Evolutionary conservation across 352 stramenopile genomes (phyloP).

Genomic region (Phytopythium cucurbitacearum): DNA sequence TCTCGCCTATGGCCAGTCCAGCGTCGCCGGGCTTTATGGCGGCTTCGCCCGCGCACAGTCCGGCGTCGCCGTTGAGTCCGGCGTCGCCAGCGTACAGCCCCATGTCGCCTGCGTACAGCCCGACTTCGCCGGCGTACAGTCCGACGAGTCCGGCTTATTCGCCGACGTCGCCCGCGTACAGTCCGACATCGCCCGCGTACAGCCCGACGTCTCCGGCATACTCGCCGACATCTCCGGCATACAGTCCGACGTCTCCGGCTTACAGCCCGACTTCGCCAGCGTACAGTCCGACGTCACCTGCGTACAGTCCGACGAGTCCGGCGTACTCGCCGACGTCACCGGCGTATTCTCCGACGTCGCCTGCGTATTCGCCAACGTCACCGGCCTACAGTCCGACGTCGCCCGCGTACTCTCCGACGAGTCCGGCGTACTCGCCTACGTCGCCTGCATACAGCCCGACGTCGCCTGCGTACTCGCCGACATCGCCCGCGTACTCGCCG

Average conservation of each 20-base stretch:
- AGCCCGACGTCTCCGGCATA: slow-evolving; percentile 63
- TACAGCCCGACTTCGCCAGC: slow-evolving; percentile 66
- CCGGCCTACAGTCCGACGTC: slow-evolving; percentile 78
- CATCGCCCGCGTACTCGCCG: slow-evolving; percentile 70
- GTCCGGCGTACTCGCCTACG: slow-evolving; percentile 37
- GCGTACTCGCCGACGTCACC: slow-evolving; percentile 87
- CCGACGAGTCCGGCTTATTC: slow-evolving; percentile 59
- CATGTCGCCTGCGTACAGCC: slow-evolving; percentile 87
- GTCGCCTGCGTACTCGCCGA: slow-evolving; percentile 53
- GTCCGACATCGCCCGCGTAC: slow-evolving; percentile 75
- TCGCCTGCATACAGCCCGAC: slow-evolving; percentile 64
- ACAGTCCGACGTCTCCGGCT: slow-evolving; percentile 76
- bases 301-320: slow-evolving; percentile 72
- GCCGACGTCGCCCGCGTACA: slow-evolving; percentile 82
- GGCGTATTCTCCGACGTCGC: slow-evolving; percentile 85
- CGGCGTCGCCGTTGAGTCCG: slow-evolving; percentile 64
- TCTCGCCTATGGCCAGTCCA: slow-evolving; percentile 82
- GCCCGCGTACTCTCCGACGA: slow-evolving; percentile 55
- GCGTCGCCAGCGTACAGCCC: slow-evolving; percentile 86
- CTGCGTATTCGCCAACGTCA: slow-evolving; percentile 48
- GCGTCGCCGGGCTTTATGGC: slow-evolving; percentile 75
- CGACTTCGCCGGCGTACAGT: slow-evolving; percentile 63
- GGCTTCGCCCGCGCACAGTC: slow-evolving; percentile 65
- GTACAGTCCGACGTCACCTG: slow-evolving; percentile 73
- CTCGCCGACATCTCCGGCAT: slow-evolving; percentile 55